phyloP scores from a whole-genome alignment of 2,329 filamentous ascomycete genomes.

The Penicillium crustosum region DNA sequence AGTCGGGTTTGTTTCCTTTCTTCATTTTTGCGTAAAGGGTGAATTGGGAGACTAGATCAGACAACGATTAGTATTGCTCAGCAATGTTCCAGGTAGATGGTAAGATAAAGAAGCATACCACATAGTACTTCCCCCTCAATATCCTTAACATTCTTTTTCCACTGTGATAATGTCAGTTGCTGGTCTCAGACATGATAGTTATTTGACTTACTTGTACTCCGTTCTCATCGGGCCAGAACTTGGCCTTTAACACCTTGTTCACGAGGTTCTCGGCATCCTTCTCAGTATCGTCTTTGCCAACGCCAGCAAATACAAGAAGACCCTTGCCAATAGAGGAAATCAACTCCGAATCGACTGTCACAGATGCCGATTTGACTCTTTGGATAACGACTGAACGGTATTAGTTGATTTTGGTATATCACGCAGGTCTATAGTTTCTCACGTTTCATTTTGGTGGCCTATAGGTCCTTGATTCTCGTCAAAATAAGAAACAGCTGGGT shows the following conservation, averaged over 20 bases:
- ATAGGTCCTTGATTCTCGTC: background rate
- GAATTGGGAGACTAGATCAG: conserved; percentile 80
- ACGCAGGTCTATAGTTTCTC: background rate
- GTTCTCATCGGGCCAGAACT: conserved; percentile 81
- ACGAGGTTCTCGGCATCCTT: conserved; percentile 85
- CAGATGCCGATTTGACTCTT: conserved; percentile 89
- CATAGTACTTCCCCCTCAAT: conserved; percentile 92
- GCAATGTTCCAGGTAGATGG: background rate
- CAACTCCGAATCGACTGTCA: conserved; percentile 87
- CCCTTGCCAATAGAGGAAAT: conserved; percentile 90
- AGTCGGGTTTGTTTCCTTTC: conserved; percentile 93
- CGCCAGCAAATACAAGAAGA: conserved; percentile 84
- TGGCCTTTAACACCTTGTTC: conserved; percentile 82
- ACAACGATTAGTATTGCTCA: background rate
- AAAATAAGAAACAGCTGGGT: background rate
- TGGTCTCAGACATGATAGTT: background rate
- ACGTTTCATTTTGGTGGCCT: conserved; percentile 6
- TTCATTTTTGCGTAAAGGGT: conserved; percentile 90
- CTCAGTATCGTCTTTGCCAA: conserved; percentile 84
- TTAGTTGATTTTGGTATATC: conserved; percentile 6
- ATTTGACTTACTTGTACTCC: conserved; percentile 59
- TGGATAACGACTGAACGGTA: conserved; percentile 75
- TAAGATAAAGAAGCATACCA: conserved; percentile 56
- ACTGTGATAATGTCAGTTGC: conserved; percentile 53
- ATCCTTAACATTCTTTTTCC: conserved; percentile 87